phyloP scores from a whole-genome alignment of 2,329 filamentous ascomycete genomes.

The Pseudocercospora eumusae region DNA sequence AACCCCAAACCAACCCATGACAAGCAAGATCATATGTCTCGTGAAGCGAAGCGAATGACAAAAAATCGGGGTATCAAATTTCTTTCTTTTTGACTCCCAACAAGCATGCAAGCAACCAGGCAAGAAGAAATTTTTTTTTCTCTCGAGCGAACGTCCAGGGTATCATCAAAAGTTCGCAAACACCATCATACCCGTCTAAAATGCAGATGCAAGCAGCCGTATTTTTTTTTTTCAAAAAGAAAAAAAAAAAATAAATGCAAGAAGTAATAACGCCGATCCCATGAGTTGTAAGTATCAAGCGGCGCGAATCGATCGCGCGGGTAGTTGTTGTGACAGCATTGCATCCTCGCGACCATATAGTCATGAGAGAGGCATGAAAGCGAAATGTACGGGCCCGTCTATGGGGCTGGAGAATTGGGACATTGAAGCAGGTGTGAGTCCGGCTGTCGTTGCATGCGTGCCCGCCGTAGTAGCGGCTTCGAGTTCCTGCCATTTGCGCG shows the following conservation, averaged over 20 bases:
- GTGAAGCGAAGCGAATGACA: slow-evolving; percentile 7
- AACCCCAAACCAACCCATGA: neutral
- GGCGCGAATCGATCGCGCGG: neutral
- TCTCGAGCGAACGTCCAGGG: slow-evolving; percentile 7
- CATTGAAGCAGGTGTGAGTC: slow-evolving; percentile 28
- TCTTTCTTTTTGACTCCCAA: no score
- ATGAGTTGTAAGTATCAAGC: no score
- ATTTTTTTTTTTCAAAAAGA: no score
- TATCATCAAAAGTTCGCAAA: slow-evolving; percentile 3
- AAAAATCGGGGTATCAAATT: slow-evolving; percentile 10
- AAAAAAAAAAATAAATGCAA: no score
- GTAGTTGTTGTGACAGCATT: slow-evolving; percentile 2
- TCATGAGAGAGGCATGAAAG: slow-evolving; percentile 37
- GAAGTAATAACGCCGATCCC: neutral
- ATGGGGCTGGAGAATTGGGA: slow-evolving; percentile 37
- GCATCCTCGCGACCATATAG: slow-evolving; percentile 27
- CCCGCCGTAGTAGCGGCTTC: slow-evolving; percentile 25
- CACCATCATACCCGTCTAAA: neutral
- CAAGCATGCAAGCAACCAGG: slow-evolving; percentile 1
- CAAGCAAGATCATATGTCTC: neutral
- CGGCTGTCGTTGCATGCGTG: slow-evolving; percentile 34
- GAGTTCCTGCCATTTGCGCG: slow-evolving; percentile 55
- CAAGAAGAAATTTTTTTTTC: no score
- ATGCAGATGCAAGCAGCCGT: neutral
- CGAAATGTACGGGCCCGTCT: slow-evolving; percentile 33